Conservation (phyloP, 2,329 filamentous ascomycete species). For the Pezicula rhizophila region DNA sequence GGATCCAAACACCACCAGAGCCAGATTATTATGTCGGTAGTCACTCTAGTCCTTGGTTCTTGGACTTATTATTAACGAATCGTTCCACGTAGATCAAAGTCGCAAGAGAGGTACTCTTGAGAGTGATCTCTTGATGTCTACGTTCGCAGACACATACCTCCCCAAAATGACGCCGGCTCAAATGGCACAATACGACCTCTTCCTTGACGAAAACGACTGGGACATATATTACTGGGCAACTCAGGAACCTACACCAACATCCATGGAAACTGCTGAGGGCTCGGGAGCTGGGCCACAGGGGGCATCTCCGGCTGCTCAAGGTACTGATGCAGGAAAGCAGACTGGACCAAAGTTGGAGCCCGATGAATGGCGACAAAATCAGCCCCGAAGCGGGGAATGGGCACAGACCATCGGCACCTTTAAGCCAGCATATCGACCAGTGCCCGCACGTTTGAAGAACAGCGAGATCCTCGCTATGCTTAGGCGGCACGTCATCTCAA, state of each 20-base stretch:
- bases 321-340: constrained; percentile 21
- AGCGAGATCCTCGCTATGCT: constrained; percentile 74
- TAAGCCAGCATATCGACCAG: constrained; percentile 86
- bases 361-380: constrained; percentile 29
- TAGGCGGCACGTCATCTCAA: constrained; percentile 70
- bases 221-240: constrained; percentile 99
- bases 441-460: constrained; percentile 77
- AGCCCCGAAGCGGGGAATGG: constrained; percentile 68
- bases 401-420: constrained; percentile 93
- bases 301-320: constrained; percentile 24
- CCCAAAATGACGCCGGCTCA: constrained; percentile 65
- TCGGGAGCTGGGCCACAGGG: constrained; percentile 31
- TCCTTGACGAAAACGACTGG: constrained; percentile 99
- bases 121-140: constrained; percentile 90
- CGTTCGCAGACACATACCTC: constrained; percentile 81
- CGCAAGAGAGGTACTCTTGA: constrained; percentile 95
- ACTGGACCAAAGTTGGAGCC: constrained; percentile 21
- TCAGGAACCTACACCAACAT: constrained; percentile 63
- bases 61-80: constrained; percentile 4
- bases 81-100: constrained; percentile 69
- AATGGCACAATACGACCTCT: constrained; percentile 78
- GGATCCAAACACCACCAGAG: constrained; percentile 78
- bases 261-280: constrained; percentile 49
- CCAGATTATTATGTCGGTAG: constrained; percentile 63
- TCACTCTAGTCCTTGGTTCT: constrained; percentile 2